These are phyloP conservation scores for Ramaria rubella DNA, from an alignment of 768 basidiomycete species.

Conservation along the genomic window DNA sequence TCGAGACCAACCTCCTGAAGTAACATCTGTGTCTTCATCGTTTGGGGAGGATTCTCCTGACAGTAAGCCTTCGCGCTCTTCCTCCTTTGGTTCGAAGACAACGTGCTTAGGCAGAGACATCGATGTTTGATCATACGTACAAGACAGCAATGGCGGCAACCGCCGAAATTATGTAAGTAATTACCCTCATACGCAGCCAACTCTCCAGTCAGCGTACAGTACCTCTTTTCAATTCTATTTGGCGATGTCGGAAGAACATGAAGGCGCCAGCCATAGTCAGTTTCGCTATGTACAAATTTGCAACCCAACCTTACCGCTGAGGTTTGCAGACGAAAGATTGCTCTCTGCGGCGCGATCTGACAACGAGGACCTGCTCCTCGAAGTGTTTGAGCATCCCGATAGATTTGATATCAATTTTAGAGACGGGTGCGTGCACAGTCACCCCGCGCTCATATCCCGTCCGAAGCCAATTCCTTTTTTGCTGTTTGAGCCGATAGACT, in stretches of 20 bases:
- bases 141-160: too few species aligned
- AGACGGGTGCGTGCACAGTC: conserved; percentile 56
- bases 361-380: conserved; percentile 59
- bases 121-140: too few species aligned
- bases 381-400: conserved; percentile 47
- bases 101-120: not conserved
- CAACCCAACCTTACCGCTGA: not conserved
- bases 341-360: conserved; percentile 68
- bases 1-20: not conserved
- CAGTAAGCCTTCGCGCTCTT: conserved; percentile 8
- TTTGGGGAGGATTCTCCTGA: not conserved
- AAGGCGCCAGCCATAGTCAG: conserved; percentile 14
- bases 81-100: not conserved
- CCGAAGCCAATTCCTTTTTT: conserved; percentile 7
- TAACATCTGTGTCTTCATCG: not conserved
- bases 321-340: conserved; percentile 57
- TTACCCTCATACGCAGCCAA: too few species aligned
- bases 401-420: conserved; percentile 66
- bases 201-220: not conserved
- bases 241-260: conserved; percentile 1
- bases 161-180: too few species aligned
- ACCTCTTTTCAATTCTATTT: not conserved
- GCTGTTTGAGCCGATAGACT: conserved; percentile 27
- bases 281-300: not conserved
- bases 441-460: conserved; percentile 4